Base-by-base conservation (phyloP, 2,329 filamentous ascomycete genomes). In the Pseudogymnoascus sp. region DNA sequence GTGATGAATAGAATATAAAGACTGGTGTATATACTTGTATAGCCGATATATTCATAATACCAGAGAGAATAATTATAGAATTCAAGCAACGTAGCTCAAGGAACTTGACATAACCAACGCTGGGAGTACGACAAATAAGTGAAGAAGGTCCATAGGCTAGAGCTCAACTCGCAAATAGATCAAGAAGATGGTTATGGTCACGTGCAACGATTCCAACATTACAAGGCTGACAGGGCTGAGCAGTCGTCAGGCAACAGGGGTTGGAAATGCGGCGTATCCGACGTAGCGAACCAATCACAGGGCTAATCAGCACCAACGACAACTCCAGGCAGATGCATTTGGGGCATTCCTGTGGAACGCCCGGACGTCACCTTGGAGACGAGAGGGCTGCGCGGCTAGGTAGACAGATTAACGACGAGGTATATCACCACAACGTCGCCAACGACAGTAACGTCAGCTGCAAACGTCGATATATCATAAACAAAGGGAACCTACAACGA, bases 291-390 rank as follows among this genome's bases (percentile, higher is more conserved):
- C 43, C 43, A 50, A 50, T 50, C 25, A 50, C 14, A 50, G 30
- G 25, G 43, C n/a, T 5, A 47, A 25, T 22, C 22, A 50, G 43
- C 43, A 30, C 43, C 43, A 50, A 30, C 43, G 4, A 16, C 43
- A 32, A 50, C 43, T 50, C 43, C 43, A 50, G 43, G 43, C 43
- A 50, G 43, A 50, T 50, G 43, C 43, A 50, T 50, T 50, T 30
- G 43, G 25, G 25, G 14, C 25, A 50, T 30, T 25, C 43, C 43
- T 50, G 43, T 50, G 43, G 43, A 14, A 50, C 43, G 22, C 28
- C 12, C 14, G 18, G 8, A 50, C 25, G 43, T 50, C 43, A 50
- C 43, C 25, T 18, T 50, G 43, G 43, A 50, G 43, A 50, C 25
- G 43, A 30, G 25, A 30, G 25, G 43, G 43, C 25, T 50, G 43